Base-by-base conservation (phyloP, 106 monocot species). In the Apostasia ramifera region DNA sequence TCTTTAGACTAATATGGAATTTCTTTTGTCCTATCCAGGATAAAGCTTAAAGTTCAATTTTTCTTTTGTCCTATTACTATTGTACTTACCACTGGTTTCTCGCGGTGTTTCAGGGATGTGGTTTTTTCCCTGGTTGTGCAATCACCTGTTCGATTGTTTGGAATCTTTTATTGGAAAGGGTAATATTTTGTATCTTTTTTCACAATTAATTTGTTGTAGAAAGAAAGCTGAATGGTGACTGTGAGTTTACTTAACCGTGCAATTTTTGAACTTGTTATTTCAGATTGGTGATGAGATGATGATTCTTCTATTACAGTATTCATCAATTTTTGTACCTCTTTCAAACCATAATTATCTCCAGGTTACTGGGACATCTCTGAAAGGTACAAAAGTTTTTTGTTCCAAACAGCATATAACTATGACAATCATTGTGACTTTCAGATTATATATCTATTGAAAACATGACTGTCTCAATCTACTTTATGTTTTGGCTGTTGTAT, bases 281-380 rank as follows among this genome's bases (percentile, higher is more conserved):
- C 65, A 65, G 65, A 48, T 48, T 65, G 65, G 65, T 65, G 65
- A 48, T 65, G 47, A 48, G 8, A 47, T 65, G 15, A 48, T 65
- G 46, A 3, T 48, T 7, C 48, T 47, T 49, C 65, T 65, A 1
- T 49, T 65, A 48, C 11, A 43, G 6, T 26, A 65, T 65, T 65
- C 48, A 48, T 65, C 65, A 6, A 48, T 65, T 11, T 65, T 65
- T 37, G 37, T 65, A 48, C 65, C 48, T 47, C 8, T 65, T 15
- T 15, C 15, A 65, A 65, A 49, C 26, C 65, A 65, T 26, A 65
- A 65, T 48, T 65, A 65, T 14, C 65, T 65, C 2, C 65, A 48
- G 3, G 37, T 65, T 43, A 65, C 65, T 4, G 65, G 65, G 3
- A 48, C 47, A 43, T 48, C 26, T 37, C 46, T 47, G 26, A 49